phyloP scores from a whole-genome alignment of 129 eudicot species.

The Flaveria brownii region DNA sequence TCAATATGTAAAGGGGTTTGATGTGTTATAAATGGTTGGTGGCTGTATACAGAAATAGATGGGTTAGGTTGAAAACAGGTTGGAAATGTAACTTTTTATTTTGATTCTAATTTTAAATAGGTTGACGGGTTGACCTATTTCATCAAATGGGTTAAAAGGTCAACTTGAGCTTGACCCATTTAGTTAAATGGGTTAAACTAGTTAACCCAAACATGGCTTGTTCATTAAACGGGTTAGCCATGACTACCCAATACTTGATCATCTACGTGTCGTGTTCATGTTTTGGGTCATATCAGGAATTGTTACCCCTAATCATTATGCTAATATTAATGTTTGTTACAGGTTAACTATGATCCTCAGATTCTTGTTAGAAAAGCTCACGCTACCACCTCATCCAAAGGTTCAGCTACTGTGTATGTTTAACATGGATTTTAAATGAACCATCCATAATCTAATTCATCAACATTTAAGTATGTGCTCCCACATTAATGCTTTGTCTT shows the following conservation, averaged over 20 bases:
- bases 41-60: background rate
- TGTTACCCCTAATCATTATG: background rate
- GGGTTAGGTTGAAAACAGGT: background rate
- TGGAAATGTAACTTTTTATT: background rate
- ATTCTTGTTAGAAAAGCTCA: constrained; percentile 84
- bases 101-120: no score
- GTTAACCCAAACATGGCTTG: background rate
- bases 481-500: constrained; percentile 12
- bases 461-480: constrained; percentile 22
- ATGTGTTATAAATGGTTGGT: background rate
- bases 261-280: background rate
- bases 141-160: no score
- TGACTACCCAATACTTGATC: background rate
- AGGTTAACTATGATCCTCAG: constrained; percentile 81
- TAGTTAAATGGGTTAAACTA: no score
- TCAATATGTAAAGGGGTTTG: background rate
- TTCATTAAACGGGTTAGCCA: background rate
- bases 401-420: constrained; percentile 97
- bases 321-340: constrained; percentile 9
- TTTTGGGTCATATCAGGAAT: background rate
- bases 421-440: constrained; percentile 20
- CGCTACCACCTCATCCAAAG: constrained; percentile 76
- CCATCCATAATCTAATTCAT: constrained; percentile 10
- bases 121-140: no score
- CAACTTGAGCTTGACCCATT: no score